Conservation (phyloP, 1,284 basidiomycete species). For the Malassezia slooffiae region DNA sequence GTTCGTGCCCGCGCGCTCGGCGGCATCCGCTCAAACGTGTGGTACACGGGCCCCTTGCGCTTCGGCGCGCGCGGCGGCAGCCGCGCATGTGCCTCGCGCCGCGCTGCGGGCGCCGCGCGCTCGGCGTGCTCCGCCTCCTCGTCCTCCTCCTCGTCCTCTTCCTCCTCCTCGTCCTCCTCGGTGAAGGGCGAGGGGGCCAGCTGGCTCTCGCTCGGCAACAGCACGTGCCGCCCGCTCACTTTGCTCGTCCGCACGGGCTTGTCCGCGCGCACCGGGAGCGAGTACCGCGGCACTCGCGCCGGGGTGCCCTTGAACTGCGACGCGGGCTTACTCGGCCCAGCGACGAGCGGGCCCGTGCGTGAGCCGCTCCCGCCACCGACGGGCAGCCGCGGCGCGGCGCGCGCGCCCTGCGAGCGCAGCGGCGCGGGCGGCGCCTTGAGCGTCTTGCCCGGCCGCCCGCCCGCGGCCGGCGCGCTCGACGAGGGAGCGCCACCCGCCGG, state of each 20-base stretch:
- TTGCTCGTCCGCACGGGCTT: constrained; percentile 68
- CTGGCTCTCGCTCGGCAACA: constrained; percentile 80
- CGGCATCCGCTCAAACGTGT: constrained; percentile 42
- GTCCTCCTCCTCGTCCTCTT: constrained; percentile 35
- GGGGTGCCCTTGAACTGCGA: constrained; percentile 39
- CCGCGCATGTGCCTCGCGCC: constrained; percentile 13
- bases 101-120: constrained; percentile 13
- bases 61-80: constrained; percentile 14
- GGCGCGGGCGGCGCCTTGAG: constrained; percentile 8
- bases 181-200: constrained; percentile 59
- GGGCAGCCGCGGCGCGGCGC: background rate
- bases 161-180: constrained; percentile 49
- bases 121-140: constrained; percentile 39
- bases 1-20: constrained; percentile 31
- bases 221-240: constrained; percentile 78
- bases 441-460: background rate
- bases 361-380: too few species aligned
- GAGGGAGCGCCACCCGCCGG: background rate
- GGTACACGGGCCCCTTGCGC: constrained; percentile 36
- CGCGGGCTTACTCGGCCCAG: constrained; percentile 7
- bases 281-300: constrained; percentile 37
- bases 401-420: background rate
- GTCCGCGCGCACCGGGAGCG: constrained; percentile 40
- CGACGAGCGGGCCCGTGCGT: background rate
- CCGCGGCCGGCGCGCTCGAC: constrained; percentile 6